Conservation (phyloP, 2,329 filamentous ascomycete species). For the Graphilbum fragrans region DNA sequence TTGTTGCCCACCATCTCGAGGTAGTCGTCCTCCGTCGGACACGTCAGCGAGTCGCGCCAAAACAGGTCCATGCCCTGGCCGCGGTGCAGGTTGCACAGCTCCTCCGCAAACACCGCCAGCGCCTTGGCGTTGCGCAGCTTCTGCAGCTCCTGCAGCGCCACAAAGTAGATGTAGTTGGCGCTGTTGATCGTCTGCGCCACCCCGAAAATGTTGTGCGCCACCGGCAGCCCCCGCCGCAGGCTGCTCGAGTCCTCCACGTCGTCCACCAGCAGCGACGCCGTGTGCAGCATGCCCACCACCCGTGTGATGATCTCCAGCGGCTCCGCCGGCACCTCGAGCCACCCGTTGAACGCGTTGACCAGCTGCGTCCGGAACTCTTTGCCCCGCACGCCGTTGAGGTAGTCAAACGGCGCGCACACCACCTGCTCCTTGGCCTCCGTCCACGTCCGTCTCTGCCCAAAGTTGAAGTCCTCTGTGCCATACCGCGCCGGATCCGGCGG, state of each 20-base stretch:
- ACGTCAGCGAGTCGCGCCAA: constrained; percentile 77
- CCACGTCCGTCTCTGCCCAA: constrained; percentile 45
- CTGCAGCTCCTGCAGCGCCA: constrained; percentile 62
- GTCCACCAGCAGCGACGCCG: constrained; percentile 71
- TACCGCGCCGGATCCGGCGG: constrained; percentile 39
- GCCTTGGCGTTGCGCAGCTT: constrained; percentile 54
- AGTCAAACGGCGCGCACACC: constrained; percentile 67
- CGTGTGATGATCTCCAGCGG: constrained; percentile 64
- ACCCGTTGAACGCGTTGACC: constrained; percentile 70
- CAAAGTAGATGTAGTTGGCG: constrained; percentile 82
- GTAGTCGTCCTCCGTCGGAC: constrained; percentile 78
- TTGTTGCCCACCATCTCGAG: constrained; percentile 92
- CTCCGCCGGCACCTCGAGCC: constrained; percentile 60
- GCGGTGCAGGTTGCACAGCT: constrained; percentile 72
- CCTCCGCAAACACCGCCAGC: constrained; percentile 65
- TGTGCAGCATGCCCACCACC: constrained; percentile 77
- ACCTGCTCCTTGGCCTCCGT: constrained; percentile 64
- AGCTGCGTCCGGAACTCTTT: constrained; percentile 76
- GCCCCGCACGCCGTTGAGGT: constrained; percentile 65
- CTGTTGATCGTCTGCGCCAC: constrained; percentile 82
- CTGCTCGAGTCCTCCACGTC: constrained; percentile 72
- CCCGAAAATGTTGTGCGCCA: constrained; percentile 76
- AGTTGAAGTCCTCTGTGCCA: constrained; percentile 42
- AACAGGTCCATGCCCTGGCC: constrained; percentile 88
- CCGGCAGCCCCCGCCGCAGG: constrained; percentile 66